These are phyloP conservation scores for Kluyveromyces siamensis DNA, from an alignment of 805 yeast species.

Conservation along the genomic window DNA sequence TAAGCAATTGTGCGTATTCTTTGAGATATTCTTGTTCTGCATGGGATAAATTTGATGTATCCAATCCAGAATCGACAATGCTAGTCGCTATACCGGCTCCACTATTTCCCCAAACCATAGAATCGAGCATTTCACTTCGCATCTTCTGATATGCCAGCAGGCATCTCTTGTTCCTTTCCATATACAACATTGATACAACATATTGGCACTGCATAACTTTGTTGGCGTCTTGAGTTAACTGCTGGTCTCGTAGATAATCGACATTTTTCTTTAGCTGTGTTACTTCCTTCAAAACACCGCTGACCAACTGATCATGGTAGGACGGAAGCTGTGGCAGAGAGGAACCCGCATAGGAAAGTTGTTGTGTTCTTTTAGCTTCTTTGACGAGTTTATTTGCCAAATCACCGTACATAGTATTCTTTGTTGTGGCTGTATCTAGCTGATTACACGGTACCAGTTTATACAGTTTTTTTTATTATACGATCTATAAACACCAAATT, in stretches of 20 bases:
- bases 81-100: conserved; percentile 27
- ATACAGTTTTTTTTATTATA: too few relatives aligned
- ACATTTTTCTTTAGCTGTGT: conserved; percentile 51
- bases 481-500: neutral
- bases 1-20: conserved; percentile 59
- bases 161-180: conserved; percentile 86
- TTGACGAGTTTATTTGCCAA: conserved; percentile 69
- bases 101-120: conserved; percentile 60
- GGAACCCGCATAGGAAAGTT: conserved; percentile 35
- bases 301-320: conserved; percentile 64
- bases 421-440: neutral
- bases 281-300: conserved; percentile 63
- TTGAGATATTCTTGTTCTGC: conserved; percentile 73
- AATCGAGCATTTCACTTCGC: conserved; percentile 59
- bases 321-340: conserved; percentile 36
- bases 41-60: conserved; percentile 52
- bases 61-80: conserved; percentile 7
- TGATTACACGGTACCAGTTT: too few relatives aligned
- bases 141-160: conserved; percentile 72
- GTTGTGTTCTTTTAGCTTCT: conserved; percentile 74
- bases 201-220: conserved; percentile 52
- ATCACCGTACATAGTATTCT: conserved; percentile 75
- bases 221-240: conserved; percentile 24
- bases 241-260: conserved; percentile 35
- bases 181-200: conserved; percentile 51